A percentile compares a stretch with the other conserved stretches of the same genome.
Evolutionary conservation across 352 stramenopile species (phyloP).

Genomic region (Thraustochytrium sp.): DNA sequence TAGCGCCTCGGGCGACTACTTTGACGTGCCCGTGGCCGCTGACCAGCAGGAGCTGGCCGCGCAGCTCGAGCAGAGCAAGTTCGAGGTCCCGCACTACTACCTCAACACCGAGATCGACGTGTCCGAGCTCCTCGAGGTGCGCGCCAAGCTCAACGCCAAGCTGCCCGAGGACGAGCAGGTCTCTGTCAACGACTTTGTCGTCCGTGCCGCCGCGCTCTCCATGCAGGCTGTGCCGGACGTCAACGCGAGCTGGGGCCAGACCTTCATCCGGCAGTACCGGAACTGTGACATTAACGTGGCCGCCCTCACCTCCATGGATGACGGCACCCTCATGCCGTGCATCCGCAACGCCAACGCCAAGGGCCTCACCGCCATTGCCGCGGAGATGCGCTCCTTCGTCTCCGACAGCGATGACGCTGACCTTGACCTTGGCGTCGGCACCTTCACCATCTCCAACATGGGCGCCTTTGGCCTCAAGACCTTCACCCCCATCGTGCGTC

Average conservation of each 20-base stretch:
- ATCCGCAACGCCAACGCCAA: constrained; percentile 57
- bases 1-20: constrained; percentile 66
- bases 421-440: constrained; percentile 66
- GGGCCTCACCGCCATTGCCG: constrained; percentile 59
- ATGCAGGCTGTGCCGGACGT: constrained; percentile 66
- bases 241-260: constrained; percentile 68
- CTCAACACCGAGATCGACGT: constrained; percentile 86
- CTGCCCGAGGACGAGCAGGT: constrained; percentile 65
- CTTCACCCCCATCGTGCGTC: constrained; percentile 83
- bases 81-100: constrained; percentile 93
- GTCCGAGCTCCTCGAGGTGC: constrained; percentile 76
- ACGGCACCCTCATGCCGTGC: constrained; percentile 60
- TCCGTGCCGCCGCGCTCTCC: constrained; percentile 68
- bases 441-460: constrained; percentile 93
- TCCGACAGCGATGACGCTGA: constrained; percentile 51
- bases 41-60: constrained; percentile 69
- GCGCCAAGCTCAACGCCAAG: constrained; percentile 64
- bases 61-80: constrained; percentile 83
- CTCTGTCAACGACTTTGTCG: constrained; percentile 68
- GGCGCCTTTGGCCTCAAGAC: constrained; percentile 92
- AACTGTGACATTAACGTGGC: constrained; percentile 87
- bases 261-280: constrained; percentile 89
- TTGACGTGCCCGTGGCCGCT: constrained; percentile 80
- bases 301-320: constrained; percentile 52
- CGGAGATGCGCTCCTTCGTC: constrained; percentile 8